Conservation (phyloP, 2,329 filamentous ascomycete genomes). For the Leptographium flavum region DNA sequence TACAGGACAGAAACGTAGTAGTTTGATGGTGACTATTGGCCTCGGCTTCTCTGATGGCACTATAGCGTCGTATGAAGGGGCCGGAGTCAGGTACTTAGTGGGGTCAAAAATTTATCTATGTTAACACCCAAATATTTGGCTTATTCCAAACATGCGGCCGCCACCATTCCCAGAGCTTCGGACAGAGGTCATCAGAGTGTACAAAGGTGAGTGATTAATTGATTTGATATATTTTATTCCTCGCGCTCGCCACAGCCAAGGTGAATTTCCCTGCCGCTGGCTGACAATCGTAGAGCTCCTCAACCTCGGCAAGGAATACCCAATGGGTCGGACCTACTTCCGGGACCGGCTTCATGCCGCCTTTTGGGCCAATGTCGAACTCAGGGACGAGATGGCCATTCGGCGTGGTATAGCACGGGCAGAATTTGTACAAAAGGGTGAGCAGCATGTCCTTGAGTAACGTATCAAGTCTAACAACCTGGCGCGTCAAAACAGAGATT, state of each 20-base stretch:
- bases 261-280: no score
- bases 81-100: no score
- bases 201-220: constrained; percentile 52
- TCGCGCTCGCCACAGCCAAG: no score
- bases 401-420: constrained; percentile 60
- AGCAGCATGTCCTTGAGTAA: no score
- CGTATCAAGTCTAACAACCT: neutral
- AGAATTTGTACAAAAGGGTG: constrained; percentile 84
- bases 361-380: constrained; percentile 59
- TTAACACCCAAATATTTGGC: neutral
- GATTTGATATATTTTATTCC: no score
- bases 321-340: constrained; percentile 70
- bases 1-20: no score
- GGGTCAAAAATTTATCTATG: no score
- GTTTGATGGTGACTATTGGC: no score
- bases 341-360: constrained; percentile 68
- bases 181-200: constrained; percentile 67
- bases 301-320: constrained; percentile 73
- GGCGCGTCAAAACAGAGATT: constrained; percentile 47
- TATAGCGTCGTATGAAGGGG: no score
- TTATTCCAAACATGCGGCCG: constrained; percentile 13
- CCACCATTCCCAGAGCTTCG: constrained; percentile 45
- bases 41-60: no score
- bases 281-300: constrained; percentile 53
- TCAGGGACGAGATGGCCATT: constrained; percentile 64